phyloP scores from a whole-genome alignment of 352 stramenopile genomes.

The Pythium scleroteichum region DNA sequence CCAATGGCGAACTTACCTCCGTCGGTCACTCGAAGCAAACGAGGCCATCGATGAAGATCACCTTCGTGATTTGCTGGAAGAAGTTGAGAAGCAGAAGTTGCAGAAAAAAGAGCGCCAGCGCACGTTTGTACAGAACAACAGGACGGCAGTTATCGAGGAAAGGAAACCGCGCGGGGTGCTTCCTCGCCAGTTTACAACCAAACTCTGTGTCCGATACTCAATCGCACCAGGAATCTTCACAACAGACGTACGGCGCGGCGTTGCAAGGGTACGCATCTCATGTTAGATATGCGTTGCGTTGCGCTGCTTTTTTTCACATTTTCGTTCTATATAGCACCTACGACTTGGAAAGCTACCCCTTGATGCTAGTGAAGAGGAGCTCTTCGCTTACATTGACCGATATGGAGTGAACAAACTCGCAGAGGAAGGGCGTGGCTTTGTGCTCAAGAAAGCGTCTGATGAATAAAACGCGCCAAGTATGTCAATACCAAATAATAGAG shows the following conservation, averaged over 20 bases:
- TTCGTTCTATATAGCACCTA: conserved; percentile 49
- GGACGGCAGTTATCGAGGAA: conserved; percentile 35
- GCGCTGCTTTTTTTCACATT: conserved; percentile 5
- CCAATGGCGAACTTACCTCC: conserved; percentile 59
- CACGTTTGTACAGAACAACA: conserved; percentile 54
- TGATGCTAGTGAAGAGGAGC: conserved; percentile 52
- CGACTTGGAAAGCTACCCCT: conserved; percentile 56
- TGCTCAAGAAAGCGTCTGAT: too few species aligned
- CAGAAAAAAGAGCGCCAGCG: conserved; percentile 46
- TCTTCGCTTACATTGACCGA: conserved; percentile 61
- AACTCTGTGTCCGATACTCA: conserved; percentile 69
- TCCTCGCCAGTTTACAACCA: conserved; percentile 77
- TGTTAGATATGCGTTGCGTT: background rate
- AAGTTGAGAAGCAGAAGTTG: conserved; percentile 39
- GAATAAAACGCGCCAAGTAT: too few species aligned
- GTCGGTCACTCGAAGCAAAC: conserved; percentile 57
- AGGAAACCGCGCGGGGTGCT: conserved; percentile 52
- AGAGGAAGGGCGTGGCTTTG: conserved; percentile 57
- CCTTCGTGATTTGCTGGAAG: conserved; percentile 34
- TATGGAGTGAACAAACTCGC: conserved; percentile 54
- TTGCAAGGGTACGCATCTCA: conserved; percentile 49
- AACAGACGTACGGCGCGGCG: conserved; percentile 56
- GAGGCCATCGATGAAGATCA: conserved; percentile 45
- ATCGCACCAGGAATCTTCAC: conserved; percentile 79
- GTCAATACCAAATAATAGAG: too few species aligned